Evolutionary conservation across 164 flowering plant species (phyloP).

Genomic region (Kalanchoe fedtschenkoi): DNA sequence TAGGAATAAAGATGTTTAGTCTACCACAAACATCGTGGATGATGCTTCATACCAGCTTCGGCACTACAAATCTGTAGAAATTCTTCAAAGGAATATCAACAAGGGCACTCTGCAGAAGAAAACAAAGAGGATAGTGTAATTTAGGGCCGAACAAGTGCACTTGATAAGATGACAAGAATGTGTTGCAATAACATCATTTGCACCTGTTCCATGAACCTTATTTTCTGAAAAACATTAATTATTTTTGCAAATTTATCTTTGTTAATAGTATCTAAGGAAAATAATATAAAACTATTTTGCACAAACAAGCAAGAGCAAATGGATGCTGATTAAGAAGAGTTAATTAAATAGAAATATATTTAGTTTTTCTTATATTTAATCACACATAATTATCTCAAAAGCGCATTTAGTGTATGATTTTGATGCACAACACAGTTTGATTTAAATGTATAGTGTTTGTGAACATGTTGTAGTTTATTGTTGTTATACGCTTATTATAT

Average conservation of each 20-base stretch:
- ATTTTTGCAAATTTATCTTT: not conserved
- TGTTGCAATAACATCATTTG: too few species aligned
- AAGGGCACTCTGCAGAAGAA: constrained; percentile 77
- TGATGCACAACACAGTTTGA: too few species aligned
- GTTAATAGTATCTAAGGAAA: not conserved
- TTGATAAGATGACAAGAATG: too few species aligned
- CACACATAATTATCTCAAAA: too few species aligned
- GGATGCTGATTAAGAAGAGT: too few species aligned
- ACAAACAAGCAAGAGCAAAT: too few species aligned
- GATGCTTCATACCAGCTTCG: constrained; percentile 51
- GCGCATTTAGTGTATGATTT: too few species aligned
- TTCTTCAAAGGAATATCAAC: constrained; percentile 93
- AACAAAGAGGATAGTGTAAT: not conserved
- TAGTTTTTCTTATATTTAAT: too few species aligned
- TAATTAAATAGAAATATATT: too few species aligned
- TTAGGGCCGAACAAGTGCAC: not conserved
- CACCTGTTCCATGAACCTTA: not conserved
- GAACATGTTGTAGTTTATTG: not conserved
- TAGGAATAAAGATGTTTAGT: constrained; percentile 6
- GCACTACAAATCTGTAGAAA: constrained; percentile 90
- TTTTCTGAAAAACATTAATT: not conserved
- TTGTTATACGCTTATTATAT: not conserved
- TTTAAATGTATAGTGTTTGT: not conserved
- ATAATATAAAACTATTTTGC: too few species aligned
- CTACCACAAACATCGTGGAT: constrained; percentile 4